A percentile compares a stretch with the other conserved stretches of the same genome.
Evolutionary conservation across 805 yeast species (phyloP).

Genomic region (Novakomyces olei): DNA sequence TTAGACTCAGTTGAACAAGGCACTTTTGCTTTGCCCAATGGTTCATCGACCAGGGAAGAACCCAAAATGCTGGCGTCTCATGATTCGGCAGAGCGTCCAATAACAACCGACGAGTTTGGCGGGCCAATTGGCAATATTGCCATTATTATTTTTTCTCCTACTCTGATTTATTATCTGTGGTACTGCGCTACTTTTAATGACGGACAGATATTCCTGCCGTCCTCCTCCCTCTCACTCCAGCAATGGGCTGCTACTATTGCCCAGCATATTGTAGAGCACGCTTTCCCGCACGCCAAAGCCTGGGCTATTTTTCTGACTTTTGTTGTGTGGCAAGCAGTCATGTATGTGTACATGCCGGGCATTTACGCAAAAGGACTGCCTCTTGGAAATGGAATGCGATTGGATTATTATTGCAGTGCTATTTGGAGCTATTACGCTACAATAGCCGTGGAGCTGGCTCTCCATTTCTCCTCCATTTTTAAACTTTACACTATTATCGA

Average conservation of each 20-base stretch:
- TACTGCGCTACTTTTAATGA: slow-evolving; percentile 59
- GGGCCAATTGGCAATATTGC: slow-evolving; percentile 76
- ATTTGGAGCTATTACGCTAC: slow-evolving; percentile 60
- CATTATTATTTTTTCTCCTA: slow-evolving; percentile 83
- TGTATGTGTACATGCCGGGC: slow-evolving; percentile 77
- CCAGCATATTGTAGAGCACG: slow-evolving; percentile 13
- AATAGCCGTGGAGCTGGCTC: slow-evolving; percentile 29
- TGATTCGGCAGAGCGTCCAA: not conserved
- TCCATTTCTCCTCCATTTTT: slow-evolving; percentile 60
- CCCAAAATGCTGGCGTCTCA: not conserved
- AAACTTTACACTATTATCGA: slow-evolving; percentile 55
- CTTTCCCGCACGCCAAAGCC: slow-evolving; percentile 26
- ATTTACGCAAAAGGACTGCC: slow-evolving; percentile 91
- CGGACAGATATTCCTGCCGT: slow-evolving; percentile 54
- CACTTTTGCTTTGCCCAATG: not conserved
- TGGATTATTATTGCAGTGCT: slow-evolving; percentile 88
- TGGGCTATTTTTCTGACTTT: slow-evolving; percentile 55
- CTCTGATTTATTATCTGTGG: slow-evolving; percentile 94
- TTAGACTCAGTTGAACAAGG: not conserved
- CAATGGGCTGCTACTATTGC: slow-evolving; percentile 16
- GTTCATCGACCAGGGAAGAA: not conserved
- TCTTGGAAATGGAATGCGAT: slow-evolving; percentile 47
- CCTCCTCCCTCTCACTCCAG: slow-evolving; percentile 14
- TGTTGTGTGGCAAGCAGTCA: slow-evolving; percentile 41
- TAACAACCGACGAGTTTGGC: slow-evolving; percentile 45